phyloP scores from a whole-genome alignment of 441 rosid genomes.

The Populus tomentosa region DNA sequence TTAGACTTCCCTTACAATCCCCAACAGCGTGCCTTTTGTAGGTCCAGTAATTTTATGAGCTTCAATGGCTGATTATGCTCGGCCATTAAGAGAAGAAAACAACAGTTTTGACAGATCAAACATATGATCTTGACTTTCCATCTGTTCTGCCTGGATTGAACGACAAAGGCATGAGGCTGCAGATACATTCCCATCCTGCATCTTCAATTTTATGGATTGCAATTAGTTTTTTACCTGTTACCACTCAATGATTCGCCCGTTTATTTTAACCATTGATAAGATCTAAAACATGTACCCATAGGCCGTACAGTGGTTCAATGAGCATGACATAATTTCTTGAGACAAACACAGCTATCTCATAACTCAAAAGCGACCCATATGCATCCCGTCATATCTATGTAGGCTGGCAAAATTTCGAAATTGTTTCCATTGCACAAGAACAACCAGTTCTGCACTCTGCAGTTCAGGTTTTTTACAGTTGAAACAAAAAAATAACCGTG shows the following conservation, averaged over 20 bases:
- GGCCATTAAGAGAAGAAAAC: slow-evolving; percentile 14
- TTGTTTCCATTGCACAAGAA: slow-evolving; percentile 11
- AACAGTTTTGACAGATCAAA: slow-evolving; percentile 21
- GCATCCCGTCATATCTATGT: not conserved
- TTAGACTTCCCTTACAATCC: not conserved
- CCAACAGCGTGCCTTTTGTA: slow-evolving; percentile 4
- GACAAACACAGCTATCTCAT: slow-evolving; percentile 16
- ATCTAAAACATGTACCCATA: slow-evolving; percentile 18
- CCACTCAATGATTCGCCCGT: slow-evolving; percentile 22
- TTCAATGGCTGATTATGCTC: slow-evolving; percentile 7
- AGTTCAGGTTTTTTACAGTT: slow-evolving; percentile 11
- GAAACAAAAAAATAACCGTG: not conserved
- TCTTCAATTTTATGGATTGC: slow-evolving; percentile 3
- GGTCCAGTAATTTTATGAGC: slow-evolving; percentile 3
- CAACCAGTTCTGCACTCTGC: slow-evolving; percentile 12
- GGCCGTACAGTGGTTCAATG: not conserved
- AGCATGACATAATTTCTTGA: slow-evolving; percentile 17
- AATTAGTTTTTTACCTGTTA: slow-evolving; percentile 16
- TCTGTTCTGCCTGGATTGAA: slow-evolving; percentile 13
- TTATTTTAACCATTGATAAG: slow-evolving; percentile 6
- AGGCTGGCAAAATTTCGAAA: slow-evolving; percentile 10
- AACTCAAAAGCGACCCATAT: slow-evolving; percentile 6
- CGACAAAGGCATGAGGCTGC: slow-evolving; percentile 29
- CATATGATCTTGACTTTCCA: slow-evolving; percentile 18
- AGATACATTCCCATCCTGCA: slow-evolving; percentile 4